Base-by-base conservation (phyloP, 1,284 basidiomycete genomes). In the Pseudozyma sp. region DNA sequence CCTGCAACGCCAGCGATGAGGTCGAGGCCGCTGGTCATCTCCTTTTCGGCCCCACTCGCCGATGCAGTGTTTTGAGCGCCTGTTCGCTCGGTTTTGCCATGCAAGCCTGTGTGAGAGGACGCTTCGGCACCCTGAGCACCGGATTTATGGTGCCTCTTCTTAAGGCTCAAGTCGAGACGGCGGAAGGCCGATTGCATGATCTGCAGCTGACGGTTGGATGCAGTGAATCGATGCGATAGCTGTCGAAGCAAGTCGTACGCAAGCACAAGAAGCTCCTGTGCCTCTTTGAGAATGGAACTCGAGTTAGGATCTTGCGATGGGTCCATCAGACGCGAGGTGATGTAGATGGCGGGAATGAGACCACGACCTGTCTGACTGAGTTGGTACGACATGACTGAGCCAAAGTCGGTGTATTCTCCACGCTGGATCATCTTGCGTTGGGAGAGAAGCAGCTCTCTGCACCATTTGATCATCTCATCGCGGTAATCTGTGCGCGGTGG, bases 341-440 rank as follows among this genome's bases (percentile, higher is more conserved):
- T 71, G 52, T 76, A 76, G 50, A 76, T 76, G 31, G 69, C 69
- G 19, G 73, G 69, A n/a, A 76, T 76, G 16, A 76, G 52, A 12
- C 69, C 68, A 36, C 73, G 60, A 25, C 69, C 73, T 1, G 69
- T 71, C 53, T 71, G 73, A 47, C 68, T 71, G 3, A 76, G 61
- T 31, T 76, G 73, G 25, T 76, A 76, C 18, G 73, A 76, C 69
- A 76, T 76, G 48, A 76, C 68, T 19, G 73, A 71, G 40, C 68
- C 73, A 36, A 76, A 76, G 42, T 76, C 73, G 16, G 72, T 70
- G 38, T 68, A 76, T 11, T 71, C 69, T 16, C 69, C 69, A 6
- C 73, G 60, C 40, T 70, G 73, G 4, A 76, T 71, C 73, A 76
- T 76, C 44, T 76, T 71, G 53, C 73, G 68, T 52, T 76, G 73